A percentile compares a stretch with the other conserved stretches of the same genome.
Conservation (phyloP, 805 yeast species). For the Helenozyma rhizophorensis region DNA sequence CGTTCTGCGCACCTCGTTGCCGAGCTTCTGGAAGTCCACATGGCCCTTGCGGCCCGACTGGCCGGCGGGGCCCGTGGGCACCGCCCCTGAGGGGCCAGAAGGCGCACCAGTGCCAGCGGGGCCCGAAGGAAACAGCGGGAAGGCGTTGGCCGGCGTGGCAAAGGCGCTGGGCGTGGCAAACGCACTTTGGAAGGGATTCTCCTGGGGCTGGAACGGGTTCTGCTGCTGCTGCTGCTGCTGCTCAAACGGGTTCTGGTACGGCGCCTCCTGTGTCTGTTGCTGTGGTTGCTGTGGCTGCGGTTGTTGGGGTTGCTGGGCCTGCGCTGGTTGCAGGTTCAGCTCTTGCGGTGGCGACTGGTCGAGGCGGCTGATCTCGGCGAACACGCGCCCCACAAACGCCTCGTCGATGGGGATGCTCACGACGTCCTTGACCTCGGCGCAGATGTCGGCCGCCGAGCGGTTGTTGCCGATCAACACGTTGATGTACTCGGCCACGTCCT, state of each 20-base stretch:
- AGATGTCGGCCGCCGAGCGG: slow-evolving; percentile 56
- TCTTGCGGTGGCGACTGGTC: too few relatives aligned
- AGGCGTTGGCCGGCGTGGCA: neutral
- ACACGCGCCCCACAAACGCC: slow-evolving; percentile 53
- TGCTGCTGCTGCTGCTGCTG: too few relatives aligned
- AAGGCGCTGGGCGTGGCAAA: neutral
- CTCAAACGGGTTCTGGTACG: slow-evolving; percentile 6
- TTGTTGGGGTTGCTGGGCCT: slow-evolving; percentile 4
- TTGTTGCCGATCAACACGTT: slow-evolving; percentile 67
- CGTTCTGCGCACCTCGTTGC: slow-evolving; percentile 2
- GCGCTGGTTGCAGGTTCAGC: slow-evolving; percentile 7
- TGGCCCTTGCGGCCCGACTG: slow-evolving; percentile 4
- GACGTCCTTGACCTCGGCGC: slow-evolving; percentile 54
- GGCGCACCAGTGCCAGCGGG: too few relatives aligned
- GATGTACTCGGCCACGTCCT: slow-evolving; percentile 57
- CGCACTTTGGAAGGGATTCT: neutral
- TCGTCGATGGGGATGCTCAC: slow-evolving; percentile 60
- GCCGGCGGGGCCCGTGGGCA: slow-evolving; percentile 9
- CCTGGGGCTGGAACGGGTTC: slow-evolving; percentile 8
- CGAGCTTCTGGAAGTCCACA: slow-evolving; percentile 11
- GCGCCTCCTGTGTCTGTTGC: slow-evolving; percentile 1
- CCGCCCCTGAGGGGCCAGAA: too few relatives aligned
- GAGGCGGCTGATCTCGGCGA: slow-evolving; percentile 44
- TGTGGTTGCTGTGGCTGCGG: slow-evolving; percentile 9
- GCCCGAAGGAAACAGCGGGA: neutral